Conservation (phyloP, 176 grass and related monocot species). For the Pontederia paniculata region DNA sequence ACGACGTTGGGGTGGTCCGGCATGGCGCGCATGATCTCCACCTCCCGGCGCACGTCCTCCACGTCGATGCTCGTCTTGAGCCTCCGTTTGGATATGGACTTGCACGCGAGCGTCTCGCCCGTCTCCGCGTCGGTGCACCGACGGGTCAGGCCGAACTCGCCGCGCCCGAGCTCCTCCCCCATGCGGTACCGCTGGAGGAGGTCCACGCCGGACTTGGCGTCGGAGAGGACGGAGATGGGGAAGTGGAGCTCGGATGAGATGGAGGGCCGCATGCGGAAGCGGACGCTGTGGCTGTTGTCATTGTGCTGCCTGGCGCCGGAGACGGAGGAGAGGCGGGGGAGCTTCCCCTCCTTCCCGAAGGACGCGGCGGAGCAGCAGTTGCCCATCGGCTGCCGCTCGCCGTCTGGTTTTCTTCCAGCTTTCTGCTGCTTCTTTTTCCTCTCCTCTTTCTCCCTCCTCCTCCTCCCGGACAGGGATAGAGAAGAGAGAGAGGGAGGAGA, state of each 20-base stretch:
- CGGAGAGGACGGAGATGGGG: no score
- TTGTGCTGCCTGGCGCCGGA: no score
- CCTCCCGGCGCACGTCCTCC: slow-evolving; percentile 55
- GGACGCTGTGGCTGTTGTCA: no score
- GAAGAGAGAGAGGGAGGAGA: no score
- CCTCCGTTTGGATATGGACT: slow-evolving; percentile 43
- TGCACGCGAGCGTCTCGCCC: slow-evolving; percentile 59
- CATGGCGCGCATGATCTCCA: slow-evolving; percentile 44
- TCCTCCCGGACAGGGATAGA: background rate
- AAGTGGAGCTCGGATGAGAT: no score
- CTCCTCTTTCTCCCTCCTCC: background rate
- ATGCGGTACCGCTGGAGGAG: slow-evolving; percentile 26
- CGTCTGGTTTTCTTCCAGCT: background rate
- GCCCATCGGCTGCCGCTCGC: background rate
- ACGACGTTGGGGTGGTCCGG: slow-evolving; percentile 27
- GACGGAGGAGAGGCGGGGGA: no score
- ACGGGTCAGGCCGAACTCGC: slow-evolving; percentile 71
- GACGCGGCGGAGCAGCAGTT: background rate
- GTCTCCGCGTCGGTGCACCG: slow-evolving; percentile 45
- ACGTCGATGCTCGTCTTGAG: slow-evolving; percentile 40
- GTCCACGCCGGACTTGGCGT: no score
- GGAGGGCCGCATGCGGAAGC: no score
- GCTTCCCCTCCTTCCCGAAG: background rate
- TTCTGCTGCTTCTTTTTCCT: no score
- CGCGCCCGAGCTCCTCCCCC: slow-evolving; percentile 59